Evolutionary conservation across 768 basidiomycete genomes (phyloP).

Genomic region (Antrodiella citrinella): DNA sequence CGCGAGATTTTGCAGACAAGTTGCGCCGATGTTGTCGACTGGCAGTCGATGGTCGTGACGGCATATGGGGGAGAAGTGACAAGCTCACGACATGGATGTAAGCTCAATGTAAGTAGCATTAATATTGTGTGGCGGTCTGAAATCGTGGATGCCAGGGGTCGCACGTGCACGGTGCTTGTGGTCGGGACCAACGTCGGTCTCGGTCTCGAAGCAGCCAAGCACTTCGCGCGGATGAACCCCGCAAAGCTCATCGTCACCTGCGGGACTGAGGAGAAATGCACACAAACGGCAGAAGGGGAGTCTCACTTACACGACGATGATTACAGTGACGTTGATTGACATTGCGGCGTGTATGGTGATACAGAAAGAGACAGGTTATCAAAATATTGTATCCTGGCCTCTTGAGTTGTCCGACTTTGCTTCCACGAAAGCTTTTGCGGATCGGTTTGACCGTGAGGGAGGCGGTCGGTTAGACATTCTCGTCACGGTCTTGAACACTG

Average conservation of each 20-base stretch:
- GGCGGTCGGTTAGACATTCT: constrained; percentile 19
- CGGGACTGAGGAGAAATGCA: constrained; percentile 27
- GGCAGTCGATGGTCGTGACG: too few relatives aligned
- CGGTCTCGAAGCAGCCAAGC: constrained; percentile 38
- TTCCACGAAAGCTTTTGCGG: constrained; percentile 18
- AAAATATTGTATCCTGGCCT: constrained; percentile 10
- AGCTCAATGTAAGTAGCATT: too few relatives aligned
- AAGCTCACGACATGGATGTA: too few relatives aligned
- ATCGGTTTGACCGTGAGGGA: constrained; percentile 11
- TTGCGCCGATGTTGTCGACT: too few relatives aligned
- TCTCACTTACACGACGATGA: neutral
- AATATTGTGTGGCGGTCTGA: too few relatives aligned
- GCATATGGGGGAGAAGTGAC: too few relatives aligned
- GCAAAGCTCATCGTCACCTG: constrained; percentile 32
- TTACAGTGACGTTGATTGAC: constrained; percentile 6
- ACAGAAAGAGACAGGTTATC: constrained; percentile 5
- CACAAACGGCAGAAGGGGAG: constrained; percentile 28
- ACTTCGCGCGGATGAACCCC: constrained; percentile 38
- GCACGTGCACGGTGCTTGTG: constrained; percentile 38
- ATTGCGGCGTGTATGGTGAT: constrained; percentile 19
- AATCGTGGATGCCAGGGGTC: too few relatives aligned
- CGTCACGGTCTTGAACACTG: constrained; percentile 21
- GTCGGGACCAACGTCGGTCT: constrained; percentile 44
- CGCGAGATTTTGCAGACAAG: too few relatives aligned
- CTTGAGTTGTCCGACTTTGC: constrained; percentile 19